Percentiles rank a stretch among this genome's conserved stretches.
Conservation (phyloP, 345 rosid genomes). For the Citropsis articulata region DNA sequence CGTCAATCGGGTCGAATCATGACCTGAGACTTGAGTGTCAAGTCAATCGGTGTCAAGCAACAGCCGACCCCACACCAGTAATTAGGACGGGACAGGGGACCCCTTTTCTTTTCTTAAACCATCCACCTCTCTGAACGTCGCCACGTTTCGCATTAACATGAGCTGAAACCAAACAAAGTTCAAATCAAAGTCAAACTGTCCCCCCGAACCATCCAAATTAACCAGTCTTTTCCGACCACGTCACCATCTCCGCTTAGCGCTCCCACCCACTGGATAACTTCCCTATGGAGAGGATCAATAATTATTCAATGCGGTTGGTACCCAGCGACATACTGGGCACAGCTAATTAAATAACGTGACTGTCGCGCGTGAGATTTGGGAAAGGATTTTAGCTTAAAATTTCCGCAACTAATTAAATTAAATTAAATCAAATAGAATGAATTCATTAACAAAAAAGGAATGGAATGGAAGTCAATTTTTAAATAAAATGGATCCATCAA, state of each 20-base stretch:
- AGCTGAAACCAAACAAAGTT: background rate
- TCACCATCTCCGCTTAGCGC: background rate
- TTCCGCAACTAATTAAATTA: no score
- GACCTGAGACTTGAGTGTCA: background rate
- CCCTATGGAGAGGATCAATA: background rate
- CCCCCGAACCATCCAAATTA: background rate
- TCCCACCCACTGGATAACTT: background rate
- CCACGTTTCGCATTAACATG: conserved; percentile 8
- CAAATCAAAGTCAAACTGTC: background rate
- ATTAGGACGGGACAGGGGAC: no score
- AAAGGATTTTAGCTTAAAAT: no score
- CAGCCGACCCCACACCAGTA: conserved; percentile 12
- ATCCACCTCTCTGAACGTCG: background rate
- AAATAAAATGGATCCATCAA: no score
- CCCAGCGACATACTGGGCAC: background rate
- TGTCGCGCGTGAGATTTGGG: no score
- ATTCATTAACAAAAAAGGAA: no score
- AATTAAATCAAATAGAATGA: no score
- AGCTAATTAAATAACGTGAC: background rate
- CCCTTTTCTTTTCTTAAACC: background rate
- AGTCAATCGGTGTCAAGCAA: background rate
- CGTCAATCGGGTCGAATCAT: background rate
- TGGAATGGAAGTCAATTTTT: no score
- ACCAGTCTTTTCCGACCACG: conserved; percentile 1
- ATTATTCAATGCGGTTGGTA: background rate